Base-by-base conservation (phyloP, 2,329 filamentous ascomycete genomes). In the Exserohilum turcica region DNA sequence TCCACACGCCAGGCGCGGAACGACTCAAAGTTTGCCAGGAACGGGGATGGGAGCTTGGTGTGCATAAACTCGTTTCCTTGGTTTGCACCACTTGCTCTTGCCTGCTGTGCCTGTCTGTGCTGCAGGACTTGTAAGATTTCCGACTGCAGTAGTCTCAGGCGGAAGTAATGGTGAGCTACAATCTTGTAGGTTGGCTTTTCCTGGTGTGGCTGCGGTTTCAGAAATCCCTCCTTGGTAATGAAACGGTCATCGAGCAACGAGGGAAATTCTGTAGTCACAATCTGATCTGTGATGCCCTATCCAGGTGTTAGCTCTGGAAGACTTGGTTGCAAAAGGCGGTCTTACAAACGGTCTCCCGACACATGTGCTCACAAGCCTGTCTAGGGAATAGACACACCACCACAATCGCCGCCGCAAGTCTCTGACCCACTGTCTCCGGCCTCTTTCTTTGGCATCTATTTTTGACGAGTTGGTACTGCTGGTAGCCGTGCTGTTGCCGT, bases 331-430 rank as follows among this genome's bases (percentile, higher is more conserved):
- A 37, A 37, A 37, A 31, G 29, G 29, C 19, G 48, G 27, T 62
- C 64, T 67, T 46, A 67, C 92, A 67, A 97, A 95, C 6, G 93
- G 94, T 49, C 93, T 83, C 32, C 93, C 93, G 21, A 97, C 93
- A 64, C 92, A 97, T 18, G 91, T 92, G 67, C 91, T 94, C 44
- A 97, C 93, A 5, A 97, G 85, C n/a, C 93, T 85, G 74, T 97
- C 93, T 49, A 97, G 86, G 5, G 91, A 93, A 75, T 97, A 97
- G 1, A 92, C 92, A 76, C 92, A 96, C 93, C 94, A 97, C 92
- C 92, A 97, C 12, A 97, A 80, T 28, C 93, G 84, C 51, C 93
- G 84, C 45, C 92, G 86, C 58, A 96, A 82, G 72, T 97, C 94
- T 47, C 93, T 86, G 33, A 91, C 82, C 83, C 91, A 97, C 74